These are phyloP conservation scores for Volvox carteri DNA, from an alignment of 163 green algal species.

Conservation along the genomic window DNA sequence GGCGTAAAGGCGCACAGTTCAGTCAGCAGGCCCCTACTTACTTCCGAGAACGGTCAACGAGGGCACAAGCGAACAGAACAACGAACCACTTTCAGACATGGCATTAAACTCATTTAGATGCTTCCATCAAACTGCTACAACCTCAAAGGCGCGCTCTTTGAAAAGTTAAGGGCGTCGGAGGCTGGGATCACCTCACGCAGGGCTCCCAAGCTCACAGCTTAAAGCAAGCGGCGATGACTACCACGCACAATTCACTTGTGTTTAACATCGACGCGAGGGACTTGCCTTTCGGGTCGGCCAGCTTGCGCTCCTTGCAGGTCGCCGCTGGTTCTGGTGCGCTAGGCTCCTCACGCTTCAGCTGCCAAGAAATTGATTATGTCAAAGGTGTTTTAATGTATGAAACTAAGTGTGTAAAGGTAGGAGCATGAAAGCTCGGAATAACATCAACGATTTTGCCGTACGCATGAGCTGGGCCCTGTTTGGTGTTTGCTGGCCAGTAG, in stretches of 20 bases:
- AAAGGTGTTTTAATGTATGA: background rate
- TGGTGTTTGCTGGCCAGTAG: too few species aligned
- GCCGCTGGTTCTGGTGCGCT: background rate
- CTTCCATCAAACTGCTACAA: background rate
- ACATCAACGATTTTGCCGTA: background rate
- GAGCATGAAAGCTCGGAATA: background rate
- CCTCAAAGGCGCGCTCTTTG: background rate
- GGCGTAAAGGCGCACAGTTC: background rate
- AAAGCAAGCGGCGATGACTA: too few species aligned
- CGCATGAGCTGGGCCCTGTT: too few species aligned
- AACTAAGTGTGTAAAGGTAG: too few species aligned
- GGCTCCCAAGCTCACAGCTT: background rate
- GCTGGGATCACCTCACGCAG: slow-evolving; percentile 16
- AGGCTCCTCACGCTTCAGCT: background rate
- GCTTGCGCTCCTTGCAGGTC: slow-evolving; percentile 40
- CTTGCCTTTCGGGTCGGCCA: slow-evolving; percentile 33
- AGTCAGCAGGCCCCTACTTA: slow-evolving; percentile 5
- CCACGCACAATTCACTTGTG: background rate
- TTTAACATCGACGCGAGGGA: background rate
- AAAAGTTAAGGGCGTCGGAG: background rate
- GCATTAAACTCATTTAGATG: background rate
- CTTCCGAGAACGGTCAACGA: slow-evolving; percentile 42
- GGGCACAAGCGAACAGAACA: background rate
- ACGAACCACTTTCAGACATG: background rate
- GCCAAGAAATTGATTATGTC: background rate